phyloP scores from a whole-genome alignment of 2,329 filamentous ascomycete species.

The Dryadomyces quercus-mongolicae region DNA sequence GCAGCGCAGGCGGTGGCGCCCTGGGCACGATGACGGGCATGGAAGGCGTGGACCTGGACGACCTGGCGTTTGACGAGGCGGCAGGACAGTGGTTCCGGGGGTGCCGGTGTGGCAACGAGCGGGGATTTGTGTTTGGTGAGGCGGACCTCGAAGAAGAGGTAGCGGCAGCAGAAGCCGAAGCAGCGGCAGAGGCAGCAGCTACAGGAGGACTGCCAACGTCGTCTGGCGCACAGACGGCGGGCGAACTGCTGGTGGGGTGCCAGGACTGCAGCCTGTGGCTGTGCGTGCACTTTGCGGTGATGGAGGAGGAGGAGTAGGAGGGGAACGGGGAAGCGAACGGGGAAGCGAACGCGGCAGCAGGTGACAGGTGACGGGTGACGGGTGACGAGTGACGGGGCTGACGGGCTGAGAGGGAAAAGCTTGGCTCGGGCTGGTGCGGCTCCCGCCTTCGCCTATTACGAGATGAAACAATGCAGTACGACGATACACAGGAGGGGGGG shows the following conservation, averaged over 20 bases:
- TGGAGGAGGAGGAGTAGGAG: conserved; percentile 14
- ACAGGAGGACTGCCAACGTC: background rate
- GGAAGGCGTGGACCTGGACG: conserved; percentile 54
- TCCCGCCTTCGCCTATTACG: background rate
- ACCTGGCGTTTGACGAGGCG: conserved; percentile 37
- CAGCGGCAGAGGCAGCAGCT: background rate
- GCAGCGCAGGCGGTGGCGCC: conserved; percentile 1
- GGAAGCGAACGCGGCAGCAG: background rate
- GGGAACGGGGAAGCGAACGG: background rate
- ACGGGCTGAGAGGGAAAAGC: background rate
- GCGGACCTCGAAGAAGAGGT: conserved; percentile 42
- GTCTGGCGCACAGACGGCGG: conserved; percentile 23
- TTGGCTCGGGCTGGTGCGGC: background rate
- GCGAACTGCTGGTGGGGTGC: conserved; percentile 53
- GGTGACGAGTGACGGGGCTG: no score
- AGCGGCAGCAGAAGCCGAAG: conserved; percentile 3
- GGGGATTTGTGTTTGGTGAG: conserved; percentile 47
- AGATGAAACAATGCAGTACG: background rate
- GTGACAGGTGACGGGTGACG: background rate
- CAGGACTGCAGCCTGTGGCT: conserved; percentile 56
- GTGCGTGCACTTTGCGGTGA: conserved; percentile 48
- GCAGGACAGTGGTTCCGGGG: conserved; percentile 37
- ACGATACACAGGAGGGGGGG: background rate
- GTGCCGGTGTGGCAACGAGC: conserved; percentile 53
- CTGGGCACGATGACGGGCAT: conserved; percentile 35